A percentile compares a stretch with the other conserved stretches of the same genome.
Conservation (phyloP, 1,139 yeast genomes). For the Pichiaceae sp. region DNA sequence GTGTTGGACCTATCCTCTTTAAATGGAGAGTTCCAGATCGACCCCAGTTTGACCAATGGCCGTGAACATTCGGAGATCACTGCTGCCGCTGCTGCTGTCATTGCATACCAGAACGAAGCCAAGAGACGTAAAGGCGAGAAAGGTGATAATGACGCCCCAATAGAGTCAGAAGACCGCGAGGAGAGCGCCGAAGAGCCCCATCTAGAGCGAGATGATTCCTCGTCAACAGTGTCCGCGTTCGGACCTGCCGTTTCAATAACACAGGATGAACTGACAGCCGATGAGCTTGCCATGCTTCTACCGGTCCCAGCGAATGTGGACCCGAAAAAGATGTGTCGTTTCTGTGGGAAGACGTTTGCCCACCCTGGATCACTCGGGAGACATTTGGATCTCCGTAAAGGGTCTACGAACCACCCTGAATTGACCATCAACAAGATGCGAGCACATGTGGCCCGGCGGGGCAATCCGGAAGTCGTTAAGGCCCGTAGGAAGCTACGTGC, state of each 20-base stretch:
- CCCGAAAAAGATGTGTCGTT: slow-evolving; percentile 35
- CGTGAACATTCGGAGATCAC: slow-evolving; percentile 3
- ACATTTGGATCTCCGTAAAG: slow-evolving; percentile 40
- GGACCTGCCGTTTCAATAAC: neutral
- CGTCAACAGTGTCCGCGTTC: neutral
- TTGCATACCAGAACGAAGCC: slow-evolving; percentile 11
- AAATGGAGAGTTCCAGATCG: slow-evolving; percentile 17
- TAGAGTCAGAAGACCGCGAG: neutral
- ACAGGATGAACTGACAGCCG: neutral
- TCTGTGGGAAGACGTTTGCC: slow-evolving; percentile 39
- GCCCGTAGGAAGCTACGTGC: slow-evolving; percentile 32
- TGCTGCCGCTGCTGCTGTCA: slow-evolving; percentile 21
- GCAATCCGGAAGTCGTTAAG: slow-evolving; percentile 33
- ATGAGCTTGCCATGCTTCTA: slow-evolving; percentile 5
- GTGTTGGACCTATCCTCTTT: slow-evolving; percentile 16
- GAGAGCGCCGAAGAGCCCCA: neutral
- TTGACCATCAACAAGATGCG: slow-evolving; percentile 34
- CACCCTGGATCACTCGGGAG: slow-evolving; percentile 47
- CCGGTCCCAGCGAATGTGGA: slow-evolving; percentile 19
- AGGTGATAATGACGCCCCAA: neutral
- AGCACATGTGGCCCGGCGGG: slow-evolving; percentile 39
- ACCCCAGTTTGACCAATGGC: slow-evolving; percentile 13
- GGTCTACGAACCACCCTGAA: slow-evolving; percentile 35
- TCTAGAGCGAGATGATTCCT: neutral
- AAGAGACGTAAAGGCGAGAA: neutral